These are phyloP conservation scores for Ascosphaera apis DNA, from an alignment of 2,329 filamentous ascomycete species.

Conservation along the genomic window DNA sequence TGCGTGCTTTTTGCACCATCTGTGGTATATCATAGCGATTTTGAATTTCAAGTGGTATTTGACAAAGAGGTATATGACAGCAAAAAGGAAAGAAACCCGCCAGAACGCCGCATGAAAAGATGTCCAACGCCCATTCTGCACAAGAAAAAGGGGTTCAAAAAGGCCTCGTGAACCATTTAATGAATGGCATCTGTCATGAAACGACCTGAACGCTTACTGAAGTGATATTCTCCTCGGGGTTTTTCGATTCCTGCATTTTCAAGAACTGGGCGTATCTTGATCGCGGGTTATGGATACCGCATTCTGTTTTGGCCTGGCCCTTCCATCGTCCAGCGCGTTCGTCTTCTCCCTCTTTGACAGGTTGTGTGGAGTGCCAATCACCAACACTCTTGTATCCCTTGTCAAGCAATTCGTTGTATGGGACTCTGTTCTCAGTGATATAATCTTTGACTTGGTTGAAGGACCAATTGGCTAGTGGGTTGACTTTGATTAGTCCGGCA, in stretches of 20 bases:
- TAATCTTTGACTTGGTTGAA: constrained; percentile 81
- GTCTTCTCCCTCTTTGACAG: constrained; percentile 76
- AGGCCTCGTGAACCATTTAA: too few relatives aligned
- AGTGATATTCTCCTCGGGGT: constrained; percentile 36
- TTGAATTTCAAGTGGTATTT: too few relatives aligned
- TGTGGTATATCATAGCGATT: too few relatives aligned
- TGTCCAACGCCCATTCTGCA: too few relatives aligned
- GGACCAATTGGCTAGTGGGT: constrained; percentile 83
- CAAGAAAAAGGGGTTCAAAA: too few relatives aligned
- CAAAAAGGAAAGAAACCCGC: too few relatives aligned
- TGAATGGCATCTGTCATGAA: too few relatives aligned
- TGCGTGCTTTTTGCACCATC: too few relatives aligned
- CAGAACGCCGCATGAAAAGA: too few relatives aligned
- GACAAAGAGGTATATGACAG: too few relatives aligned
- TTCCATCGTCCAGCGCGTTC: constrained; percentile 95
- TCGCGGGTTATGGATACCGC: constrained; percentile 95
- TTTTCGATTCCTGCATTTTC: constrained; percentile 46
- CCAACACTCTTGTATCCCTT: constrained; percentile 94
- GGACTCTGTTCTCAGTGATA: constrained; percentile 64
- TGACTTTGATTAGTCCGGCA: constrained; percentile 84
- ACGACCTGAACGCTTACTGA: too few relatives aligned
- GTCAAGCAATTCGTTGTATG: constrained; percentile 82
- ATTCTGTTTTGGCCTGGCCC: constrained; percentile 87
- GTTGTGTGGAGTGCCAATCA: constrained; percentile 92
- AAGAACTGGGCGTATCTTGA: constrained; percentile 79